phyloP scores from a whole-genome alignment of 2,329 filamentous ascomycete genomes.

The Didymella pinodella region DNA sequence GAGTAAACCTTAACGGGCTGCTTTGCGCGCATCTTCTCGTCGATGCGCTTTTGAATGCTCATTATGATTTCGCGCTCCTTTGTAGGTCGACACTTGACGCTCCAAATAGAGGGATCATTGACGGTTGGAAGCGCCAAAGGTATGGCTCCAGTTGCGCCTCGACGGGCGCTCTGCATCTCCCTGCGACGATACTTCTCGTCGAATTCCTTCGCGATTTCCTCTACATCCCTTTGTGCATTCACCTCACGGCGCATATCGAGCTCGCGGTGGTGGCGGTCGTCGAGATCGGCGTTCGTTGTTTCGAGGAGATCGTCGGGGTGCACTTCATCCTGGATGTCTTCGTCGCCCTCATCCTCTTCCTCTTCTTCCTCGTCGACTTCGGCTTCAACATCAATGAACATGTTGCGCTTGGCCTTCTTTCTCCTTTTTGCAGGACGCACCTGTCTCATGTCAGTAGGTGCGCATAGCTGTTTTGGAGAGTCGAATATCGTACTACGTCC shows the following conservation, averaged over 20 bases:
- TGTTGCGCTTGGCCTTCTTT: conserved; percentile 76
- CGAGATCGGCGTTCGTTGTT: conserved; percentile 76
- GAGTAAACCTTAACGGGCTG: conserved; percentile 85
- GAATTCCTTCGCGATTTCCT: conserved; percentile 83
- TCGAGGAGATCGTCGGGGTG: conserved; percentile 90
- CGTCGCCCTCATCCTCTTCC: conserved; percentile 82
- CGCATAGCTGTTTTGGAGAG: conserved; percentile 24
- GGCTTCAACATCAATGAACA: conserved; percentile 97
- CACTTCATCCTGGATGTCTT: conserved; percentile 86
- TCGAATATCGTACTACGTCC: conserved; percentile 56
- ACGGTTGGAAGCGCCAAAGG: conserved; percentile 84
- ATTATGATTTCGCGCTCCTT: conserved; percentile 94
- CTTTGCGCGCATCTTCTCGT: conserved; percentile 79
- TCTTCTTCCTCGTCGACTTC: conserved; percentile 91
- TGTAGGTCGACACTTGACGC: conserved; percentile 88
- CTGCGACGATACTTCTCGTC: conserved; percentile 88
- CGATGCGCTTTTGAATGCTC: conserved; percentile 85
- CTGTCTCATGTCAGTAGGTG: conserved; percentile 51
- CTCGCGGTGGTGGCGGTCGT: conserved; percentile 92
- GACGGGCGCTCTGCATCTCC: conserved; percentile 43
- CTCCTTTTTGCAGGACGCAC: conserved; percentile 80
- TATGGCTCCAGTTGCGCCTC: conserved; percentile 42
- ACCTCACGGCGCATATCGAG: conserved; percentile 91
- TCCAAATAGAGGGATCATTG: conserved; percentile 96
- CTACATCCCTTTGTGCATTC: conserved; percentile 87